These are phyloP conservation scores for Syncephalastrum racemosum DNA, from an alignment of 371 early-diverging fungal species.

Conservation along the genomic window DNA sequence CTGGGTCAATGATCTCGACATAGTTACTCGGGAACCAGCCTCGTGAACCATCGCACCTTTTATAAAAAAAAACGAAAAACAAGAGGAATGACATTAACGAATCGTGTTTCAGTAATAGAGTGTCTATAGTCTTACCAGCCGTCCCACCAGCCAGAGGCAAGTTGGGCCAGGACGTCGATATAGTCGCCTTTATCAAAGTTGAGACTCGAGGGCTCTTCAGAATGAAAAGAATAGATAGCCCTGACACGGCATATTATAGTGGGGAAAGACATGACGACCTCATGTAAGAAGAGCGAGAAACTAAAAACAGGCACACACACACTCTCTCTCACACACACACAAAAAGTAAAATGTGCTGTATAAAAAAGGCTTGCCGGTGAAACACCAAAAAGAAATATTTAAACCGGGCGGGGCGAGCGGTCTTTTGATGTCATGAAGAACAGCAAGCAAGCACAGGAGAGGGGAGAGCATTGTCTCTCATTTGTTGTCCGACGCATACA, in stretches of 20 bases:
- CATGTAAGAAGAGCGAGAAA: no score
- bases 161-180: constrained; percentile 80
- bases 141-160: constrained; percentile 95
- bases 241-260: constrained; percentile 40
- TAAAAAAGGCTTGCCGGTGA: no score
- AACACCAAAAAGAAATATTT: no score
- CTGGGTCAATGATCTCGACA: constrained; percentile 56
- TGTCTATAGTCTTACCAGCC: constrained; percentile 44
- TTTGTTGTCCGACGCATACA: no score
- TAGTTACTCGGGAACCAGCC: constrained; percentile 95
- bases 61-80: not conserved
- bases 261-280: constrained; percentile 11
- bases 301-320: no score
- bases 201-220: constrained; percentile 73
- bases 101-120: not conserved
- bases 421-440: no score
- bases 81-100: not conserved
- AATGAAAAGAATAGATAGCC: constrained; percentile 65
- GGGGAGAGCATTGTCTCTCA: no score
- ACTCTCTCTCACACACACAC: no score
- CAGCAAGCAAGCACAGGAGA: no score
- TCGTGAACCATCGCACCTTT: constrained; percentile 56
- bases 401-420: no score
- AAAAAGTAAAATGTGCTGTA: no score
- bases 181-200: constrained; percentile 80